These are phyloP conservation scores for Piloderma croceum DNA, from an alignment of 768 basidiomycete genomes.

Conservation along the genomic window DNA sequence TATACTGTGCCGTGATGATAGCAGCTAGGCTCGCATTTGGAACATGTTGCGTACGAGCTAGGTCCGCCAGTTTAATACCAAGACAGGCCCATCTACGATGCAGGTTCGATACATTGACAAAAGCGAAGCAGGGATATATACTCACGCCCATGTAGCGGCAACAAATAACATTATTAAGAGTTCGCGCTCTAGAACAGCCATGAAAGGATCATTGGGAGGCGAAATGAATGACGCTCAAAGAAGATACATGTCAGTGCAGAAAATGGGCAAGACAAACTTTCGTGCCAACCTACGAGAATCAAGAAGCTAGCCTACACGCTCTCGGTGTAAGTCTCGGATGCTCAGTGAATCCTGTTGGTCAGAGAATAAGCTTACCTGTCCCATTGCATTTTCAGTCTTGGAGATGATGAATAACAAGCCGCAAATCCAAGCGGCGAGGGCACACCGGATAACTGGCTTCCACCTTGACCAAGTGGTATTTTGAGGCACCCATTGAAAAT, in stretches of 20 bases:
- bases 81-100: conserved; percentile 56
- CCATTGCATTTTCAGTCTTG: conserved; percentile 41
- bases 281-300: conserved; percentile 31
- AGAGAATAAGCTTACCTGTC: conserved; percentile 41
- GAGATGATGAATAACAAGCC: conserved; percentile 56
- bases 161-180: conserved; percentile 46
- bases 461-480: conserved; percentile 55
- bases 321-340: conserved; percentile 1
- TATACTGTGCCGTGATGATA: conserved; percentile 47
- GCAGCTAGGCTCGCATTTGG: conserved; percentile 31
- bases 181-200: conserved; percentile 65
- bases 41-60: conserved; percentile 44
- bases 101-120: not conserved
- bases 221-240: conserved; percentile 51
- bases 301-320: conserved; percentile 52
- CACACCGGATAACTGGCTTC: conserved; percentile 60
- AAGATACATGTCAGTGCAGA: not conserved
- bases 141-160: conserved; percentile 55
- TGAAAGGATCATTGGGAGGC: conserved; percentile 63
- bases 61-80: conserved; percentile 55
- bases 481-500: conserved; percentile 60
- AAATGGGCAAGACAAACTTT: not conserved
- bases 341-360: not conserved
- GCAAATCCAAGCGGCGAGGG: conserved; percentile 57
- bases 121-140: conserved; percentile 10